Conservation (phyloP, 768 basidiomycete genomes). For the Leccinum uliginosum region DNA sequence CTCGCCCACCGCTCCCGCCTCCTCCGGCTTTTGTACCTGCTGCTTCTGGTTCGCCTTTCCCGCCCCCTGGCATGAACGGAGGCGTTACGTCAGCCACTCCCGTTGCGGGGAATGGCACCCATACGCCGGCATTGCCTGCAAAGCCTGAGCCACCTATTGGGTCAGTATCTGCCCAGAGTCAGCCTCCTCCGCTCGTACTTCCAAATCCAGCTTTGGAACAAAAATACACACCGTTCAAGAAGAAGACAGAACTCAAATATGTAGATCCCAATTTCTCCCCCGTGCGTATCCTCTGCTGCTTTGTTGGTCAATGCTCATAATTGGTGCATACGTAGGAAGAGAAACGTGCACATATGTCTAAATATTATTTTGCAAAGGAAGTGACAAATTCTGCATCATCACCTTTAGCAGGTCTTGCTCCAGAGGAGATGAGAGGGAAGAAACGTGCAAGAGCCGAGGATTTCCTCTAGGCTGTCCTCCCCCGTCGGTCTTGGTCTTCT, state of each 20-base stretch:
- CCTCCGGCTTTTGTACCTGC: conserved; percentile 37
- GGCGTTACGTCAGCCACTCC: conserved; percentile 13
- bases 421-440: conserved; percentile 69
- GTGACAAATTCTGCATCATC: conserved; percentile 22
- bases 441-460: conserved; percentile 87
- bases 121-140: conserved; percentile 11
- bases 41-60: conserved; percentile 30
- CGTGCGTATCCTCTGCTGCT: conserved; percentile 38
- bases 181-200: conserved; percentile 34
- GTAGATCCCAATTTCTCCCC: conserved; percentile 75
- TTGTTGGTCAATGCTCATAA: not conserved
- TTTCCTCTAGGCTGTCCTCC: conserved; percentile 48
- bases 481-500: conserved; percentile 29
- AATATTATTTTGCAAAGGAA: conserved; percentile 55
- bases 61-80: conserved; percentile 23
- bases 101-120: conserved; percentile 23
- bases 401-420: conserved; percentile 22
- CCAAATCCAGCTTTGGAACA: conserved; percentile 59
- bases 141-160: conserved; percentile 14
- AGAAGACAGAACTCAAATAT: conserved; percentile 69
- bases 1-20: conserved; percentile 29
- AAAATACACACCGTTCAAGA: conserved; percentile 72
- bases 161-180: conserved; percentile 22
- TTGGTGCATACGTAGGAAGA: conserved; percentile 56
- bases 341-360: conserved; percentile 58